Base-by-base conservation (phyloP, 192 early-diverging fungal genomes). In the Jimgerdemannia flammicorona region DNA sequence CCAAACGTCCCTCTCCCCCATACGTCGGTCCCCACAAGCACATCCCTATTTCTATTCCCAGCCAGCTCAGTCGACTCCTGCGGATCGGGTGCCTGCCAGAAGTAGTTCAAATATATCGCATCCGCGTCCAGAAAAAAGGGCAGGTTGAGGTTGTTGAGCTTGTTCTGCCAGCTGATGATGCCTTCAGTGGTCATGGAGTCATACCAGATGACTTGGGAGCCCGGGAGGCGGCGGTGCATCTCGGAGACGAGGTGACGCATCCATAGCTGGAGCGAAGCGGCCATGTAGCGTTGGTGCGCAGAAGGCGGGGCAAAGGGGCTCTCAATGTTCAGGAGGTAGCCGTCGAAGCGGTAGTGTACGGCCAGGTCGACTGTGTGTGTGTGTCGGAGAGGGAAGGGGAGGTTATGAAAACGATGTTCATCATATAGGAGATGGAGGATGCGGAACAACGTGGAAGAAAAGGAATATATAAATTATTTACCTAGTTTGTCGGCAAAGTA, bases 241-340 rank as follows among this genome's bases (percentile, higher is more conserved):
- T 78, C 73, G 4, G 73, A 19, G 2, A 73, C 83, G 1, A 92
- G 72, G 43, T 90, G 87, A 3, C 74, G 41, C 29, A 92, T 44
- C 49, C 49, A 59, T 59, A 59, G 14, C 49, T 59, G 49, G 66
- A 64, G 67, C n/a, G 49, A 59, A 29, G 1, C 29, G 29, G 49
- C 74, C 72, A 75, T 88, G 40, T 29, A 75, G 44, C 44, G 70
- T 29, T 65, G 59, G 14, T 64, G 80, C 17, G 66, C 4, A 1
- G 77, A 68, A 74, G 80, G 75, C 17, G 78, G 77, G 40, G 75
- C 64, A 29, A 87, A 78, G 41, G 74, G 80, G 29, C 81, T 79
- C 80, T 92, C 91, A 64, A 92, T 87, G 70, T 92, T 92, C 67
- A 92, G 81, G 39, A 92, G 81, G 83, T 85, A 90, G 2, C 91